These are phyloP conservation scores for Venturia nashicola DNA, from an alignment of 2,329 filamentous ascomycete genomes.

Conservation along the genomic window DNA sequence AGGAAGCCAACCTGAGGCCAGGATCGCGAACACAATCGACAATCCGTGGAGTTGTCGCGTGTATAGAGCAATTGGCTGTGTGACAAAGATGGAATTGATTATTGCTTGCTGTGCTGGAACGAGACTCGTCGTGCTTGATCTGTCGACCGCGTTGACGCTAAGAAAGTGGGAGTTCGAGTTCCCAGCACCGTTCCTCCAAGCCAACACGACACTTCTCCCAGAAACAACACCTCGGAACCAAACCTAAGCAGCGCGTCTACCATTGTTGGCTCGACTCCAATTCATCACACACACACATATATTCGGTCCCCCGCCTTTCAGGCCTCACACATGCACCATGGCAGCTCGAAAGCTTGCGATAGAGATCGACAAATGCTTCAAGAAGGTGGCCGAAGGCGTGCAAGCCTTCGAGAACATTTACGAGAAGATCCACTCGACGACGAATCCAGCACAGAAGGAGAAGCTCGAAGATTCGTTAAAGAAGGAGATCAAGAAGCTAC, in stretches of 20 bases:
- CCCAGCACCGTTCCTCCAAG: not conserved
- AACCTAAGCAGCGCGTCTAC: not conserved
- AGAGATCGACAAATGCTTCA: constrained; percentile 99
- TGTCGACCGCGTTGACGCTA: too few species aligned
- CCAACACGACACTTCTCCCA: not conserved
- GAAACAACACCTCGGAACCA: not conserved
- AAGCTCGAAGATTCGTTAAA: constrained; percentile 97
- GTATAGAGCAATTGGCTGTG: not conserved
- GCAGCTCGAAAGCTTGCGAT: constrained; percentile 92
- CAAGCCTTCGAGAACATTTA: constrained; percentile 88
- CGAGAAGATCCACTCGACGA: constrained; percentile 91
- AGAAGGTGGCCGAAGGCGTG: constrained; percentile 91
- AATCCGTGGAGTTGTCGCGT: not conserved
- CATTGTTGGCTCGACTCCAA: not conserved
- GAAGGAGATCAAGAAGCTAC: constrained; percentile 99
- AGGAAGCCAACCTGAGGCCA: not conserved
- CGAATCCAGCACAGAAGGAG: constrained; percentile 90
- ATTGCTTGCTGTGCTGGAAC: not conserved
- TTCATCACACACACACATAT: not conserved
- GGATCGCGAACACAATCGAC: not conserved
- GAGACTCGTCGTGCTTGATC: too few species aligned
- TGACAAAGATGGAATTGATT: not conserved
- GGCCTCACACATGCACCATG: constrained; percentile 42
- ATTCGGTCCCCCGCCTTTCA: not conserved
- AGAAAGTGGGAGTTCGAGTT: too few species aligned